These are phyloP conservation scores for Wickerhamiella sergipiensis DNA, from an alignment of 805 yeast species.

Conservation along the genomic window DNA sequence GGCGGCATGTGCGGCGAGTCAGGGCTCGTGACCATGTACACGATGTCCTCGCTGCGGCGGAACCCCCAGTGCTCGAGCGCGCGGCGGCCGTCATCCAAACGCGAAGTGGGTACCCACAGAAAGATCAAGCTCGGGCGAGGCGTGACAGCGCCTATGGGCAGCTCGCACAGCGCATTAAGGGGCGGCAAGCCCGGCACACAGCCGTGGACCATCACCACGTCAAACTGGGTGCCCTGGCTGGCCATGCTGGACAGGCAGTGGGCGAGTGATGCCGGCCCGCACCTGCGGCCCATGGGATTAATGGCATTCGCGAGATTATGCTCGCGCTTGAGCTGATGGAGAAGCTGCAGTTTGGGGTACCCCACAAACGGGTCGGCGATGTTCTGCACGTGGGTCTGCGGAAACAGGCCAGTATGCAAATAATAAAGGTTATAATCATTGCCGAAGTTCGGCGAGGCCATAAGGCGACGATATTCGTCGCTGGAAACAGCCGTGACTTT, in stretches of 20 bases:
- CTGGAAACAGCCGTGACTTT: not conserved
- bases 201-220: slow-evolving; percentile 86
- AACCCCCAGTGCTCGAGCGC: slow-evolving; percentile 43
- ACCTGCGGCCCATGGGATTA: slow-evolving; percentile 53
- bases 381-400: slow-evolving; percentile 55
- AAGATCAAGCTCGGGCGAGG: slow-evolving; percentile 78
- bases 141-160: slow-evolving; percentile 62
- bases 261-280: slow-evolving; percentile 38
- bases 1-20: slow-evolving; percentile 53
- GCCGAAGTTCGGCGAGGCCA: slow-evolving; percentile 27
- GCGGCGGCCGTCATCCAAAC: slow-evolving; percentile 44
- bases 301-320: slow-evolving; percentile 43
- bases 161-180: slow-evolving; percentile 42
- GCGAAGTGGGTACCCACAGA: slow-evolving; percentile 74
- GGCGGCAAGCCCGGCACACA: slow-evolving; percentile 40
- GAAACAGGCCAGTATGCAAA: slow-evolving; percentile 47
- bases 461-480: not conserved
- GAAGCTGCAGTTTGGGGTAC: slow-evolving; percentile 65
- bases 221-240: slow-evolving; percentile 47
- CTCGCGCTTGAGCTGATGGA: slow-evolving; percentile 49
- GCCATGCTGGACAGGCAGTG: slow-evolving; percentile 52
- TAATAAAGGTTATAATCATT: slow-evolving; percentile 66
- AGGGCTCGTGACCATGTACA: slow-evolving; percentile 59
- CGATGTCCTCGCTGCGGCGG: slow-evolving; percentile 80
- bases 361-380: slow-evolving; percentile 58